phyloP scores from a whole-genome alignment of 2,329 filamentous ascomycete genomes.

The Lasiodiplodia hormozganensis region DNA sequence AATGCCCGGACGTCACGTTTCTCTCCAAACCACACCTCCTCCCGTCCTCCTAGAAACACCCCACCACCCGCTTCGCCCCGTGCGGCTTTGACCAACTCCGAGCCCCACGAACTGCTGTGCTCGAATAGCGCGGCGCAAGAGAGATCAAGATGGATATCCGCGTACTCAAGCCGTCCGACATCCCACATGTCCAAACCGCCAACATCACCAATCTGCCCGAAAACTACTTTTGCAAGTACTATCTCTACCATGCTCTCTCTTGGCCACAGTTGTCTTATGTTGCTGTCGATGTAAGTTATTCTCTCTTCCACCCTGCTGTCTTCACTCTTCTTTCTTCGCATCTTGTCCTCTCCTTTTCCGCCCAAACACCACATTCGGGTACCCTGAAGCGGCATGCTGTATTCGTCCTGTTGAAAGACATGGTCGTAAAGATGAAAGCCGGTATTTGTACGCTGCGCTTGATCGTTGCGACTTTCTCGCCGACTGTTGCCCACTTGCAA shows the following conservation, averaged over 20 bases:
- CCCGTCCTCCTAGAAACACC: slow-evolving; percentile 5
- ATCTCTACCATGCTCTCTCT: slow-evolving; percentile 97
- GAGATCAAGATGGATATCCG: slow-evolving; percentile 79
- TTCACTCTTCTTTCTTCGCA: neutral
- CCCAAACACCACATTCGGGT: neutral
- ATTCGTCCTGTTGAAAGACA: neutral
- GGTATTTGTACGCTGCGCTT: neutral
- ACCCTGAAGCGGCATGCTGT: neutral
- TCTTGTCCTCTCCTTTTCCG: slow-evolving; percentile 20
- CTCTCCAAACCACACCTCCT: slow-evolving; percentile 1
- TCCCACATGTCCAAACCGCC: slow-evolving; percentile 93
- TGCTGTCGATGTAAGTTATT: slow-evolving; percentile 74
- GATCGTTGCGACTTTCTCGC: neutral
- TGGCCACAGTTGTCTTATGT: slow-evolving; percentile 98
- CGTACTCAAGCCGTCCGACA: slow-evolving; percentile 80
- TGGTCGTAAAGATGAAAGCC: neutral
- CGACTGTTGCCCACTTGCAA: neutral
- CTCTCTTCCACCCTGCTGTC: neutral
- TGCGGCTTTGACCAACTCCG: neutral
- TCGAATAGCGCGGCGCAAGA: neutral
- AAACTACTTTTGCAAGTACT: slow-evolving; percentile 99
- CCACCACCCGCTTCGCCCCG: slow-evolving; percentile 1
- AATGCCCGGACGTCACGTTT: slow-evolving; percentile 13
- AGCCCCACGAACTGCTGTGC: neutral
- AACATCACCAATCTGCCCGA: slow-evolving; percentile 99